Evolutionary conservation across 495 filamentous ascomycete species (phyloP), one percentile per base, ranked within the genome.

Genomic region (Podospora pseudoanserina): DNA sequence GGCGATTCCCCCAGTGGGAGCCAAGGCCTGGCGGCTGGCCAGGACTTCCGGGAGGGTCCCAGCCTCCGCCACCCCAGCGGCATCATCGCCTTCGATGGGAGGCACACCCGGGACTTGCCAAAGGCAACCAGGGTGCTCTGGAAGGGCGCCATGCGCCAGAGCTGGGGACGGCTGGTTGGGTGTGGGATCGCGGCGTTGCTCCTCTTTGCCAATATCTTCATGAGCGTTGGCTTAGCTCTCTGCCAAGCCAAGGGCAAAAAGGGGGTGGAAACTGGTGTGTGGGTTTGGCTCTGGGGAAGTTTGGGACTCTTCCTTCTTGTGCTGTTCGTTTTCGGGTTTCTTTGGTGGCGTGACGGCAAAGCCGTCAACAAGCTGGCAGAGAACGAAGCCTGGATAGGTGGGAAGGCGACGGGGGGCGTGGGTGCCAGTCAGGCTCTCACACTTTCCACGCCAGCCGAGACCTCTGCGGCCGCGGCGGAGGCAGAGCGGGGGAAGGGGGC

Each of bases 71-170:
- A 13, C 39, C 39, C 39, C 9, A 13, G 39, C 15, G 39, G 5
- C 39, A 13, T 49, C 39, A 49, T 11, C 39, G 39, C 6, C 39
- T 66, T 18, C 69, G 28, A 0, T 23, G 23, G 23, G 63, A 63
- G 23, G 60, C 64, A 18, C 72, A 72, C 69, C 26, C 65, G 32
- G 66, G 68, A 60, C 72, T 74, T 18, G 44, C 63, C 3, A 32
- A 61, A n/a, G 68, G 74, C 26, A 34, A 68, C 26, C 65, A 69
- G 26, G 60, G 54, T 23, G 60, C 74, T 49, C 63, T 49, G 39
- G 39, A 49, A 13, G 39, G 39, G 39, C 9, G 39, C 39, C 39
- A 49, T 49, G 39, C 39, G 39, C 15, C 39, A 49, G 39, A 49
- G 9, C 39, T 49, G 39, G 39, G 9, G 7, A 2, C 39, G 39